A percentile compares a stretch with the other conserved stretches of the same genome.
Conservation (phyloP, 179 eudicot species). For the Beta macrorhiza region DNA sequence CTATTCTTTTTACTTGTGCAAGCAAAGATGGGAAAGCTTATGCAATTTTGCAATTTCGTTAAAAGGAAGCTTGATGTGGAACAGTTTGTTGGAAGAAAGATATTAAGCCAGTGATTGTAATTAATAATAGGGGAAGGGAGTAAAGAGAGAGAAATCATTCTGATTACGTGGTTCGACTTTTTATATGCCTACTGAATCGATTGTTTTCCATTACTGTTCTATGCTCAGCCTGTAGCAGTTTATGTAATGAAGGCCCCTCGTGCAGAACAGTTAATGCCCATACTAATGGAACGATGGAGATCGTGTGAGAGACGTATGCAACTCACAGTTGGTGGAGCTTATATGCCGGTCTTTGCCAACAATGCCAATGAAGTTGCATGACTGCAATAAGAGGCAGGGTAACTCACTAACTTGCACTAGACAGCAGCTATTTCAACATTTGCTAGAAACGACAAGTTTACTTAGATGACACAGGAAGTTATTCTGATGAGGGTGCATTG, state of each 20-base stretch:
- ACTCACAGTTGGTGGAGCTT: neutral
- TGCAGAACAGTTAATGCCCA: neutral
- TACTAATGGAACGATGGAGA: neutral
- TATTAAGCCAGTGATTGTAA: too few relatives aligned
- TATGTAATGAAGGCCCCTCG: neutral
- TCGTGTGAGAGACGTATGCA: neutral
- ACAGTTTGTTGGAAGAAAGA: too few relatives aligned
- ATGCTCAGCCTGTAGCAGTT: constrained; percentile 2
- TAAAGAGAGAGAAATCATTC: too few relatives aligned
- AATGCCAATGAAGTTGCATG: neutral
- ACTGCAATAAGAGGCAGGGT: neutral
- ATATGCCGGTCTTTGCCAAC: neutral
- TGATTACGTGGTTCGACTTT: neutral
- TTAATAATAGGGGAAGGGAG: neutral
- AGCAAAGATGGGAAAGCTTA: too few relatives aligned
- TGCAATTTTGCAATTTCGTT: too few relatives aligned
- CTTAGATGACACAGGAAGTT: neutral
- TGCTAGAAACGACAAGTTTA: neutral
- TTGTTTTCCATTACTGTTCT: neutral
- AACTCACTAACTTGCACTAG: neutral
- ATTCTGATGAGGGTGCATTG: neutral
- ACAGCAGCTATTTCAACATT: neutral
- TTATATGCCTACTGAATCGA: neutral
- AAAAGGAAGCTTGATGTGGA: too few relatives aligned
- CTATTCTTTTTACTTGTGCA: too few relatives aligned